phyloP scores from a whole-genome alignment of 805 yeast species.

The Starmerella lactis-condensi region DNA sequence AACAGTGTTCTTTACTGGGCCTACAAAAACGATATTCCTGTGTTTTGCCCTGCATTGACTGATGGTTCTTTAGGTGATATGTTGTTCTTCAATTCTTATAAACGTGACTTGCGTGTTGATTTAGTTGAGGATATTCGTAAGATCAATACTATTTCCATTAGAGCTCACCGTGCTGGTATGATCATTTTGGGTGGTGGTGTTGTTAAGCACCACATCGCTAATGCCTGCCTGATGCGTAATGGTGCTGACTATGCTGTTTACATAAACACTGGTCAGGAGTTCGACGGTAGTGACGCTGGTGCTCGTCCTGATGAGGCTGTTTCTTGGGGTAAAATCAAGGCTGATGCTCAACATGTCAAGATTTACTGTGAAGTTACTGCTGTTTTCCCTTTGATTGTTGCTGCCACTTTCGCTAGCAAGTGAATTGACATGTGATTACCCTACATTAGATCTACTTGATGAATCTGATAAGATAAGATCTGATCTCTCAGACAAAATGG shows the following conservation, averaged over 20 bases:
- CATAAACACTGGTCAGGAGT: constrained; percentile 96
- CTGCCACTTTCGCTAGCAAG: constrained; percentile 68
- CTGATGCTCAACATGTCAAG: constrained; percentile 80
- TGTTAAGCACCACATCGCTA: constrained; percentile 90
- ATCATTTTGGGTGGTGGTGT: constrained; percentile 90
- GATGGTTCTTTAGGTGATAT: constrained; percentile 98
- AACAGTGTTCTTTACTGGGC: constrained; percentile 93
- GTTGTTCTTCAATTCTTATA: constrained; percentile 96
- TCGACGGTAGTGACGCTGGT: constrained; percentile 97
- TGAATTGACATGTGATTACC: too few relatives aligned
- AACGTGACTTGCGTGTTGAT: constrained; percentile 72
- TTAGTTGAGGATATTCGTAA: constrained; percentile 84
- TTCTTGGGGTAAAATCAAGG: constrained; percentile 96
- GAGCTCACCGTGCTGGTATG: constrained; percentile 89
- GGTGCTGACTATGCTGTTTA: constrained; percentile 97
- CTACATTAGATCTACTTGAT: too few relatives aligned
- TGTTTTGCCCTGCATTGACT: constrained; percentile 92
- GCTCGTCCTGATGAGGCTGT: constrained; percentile 98
- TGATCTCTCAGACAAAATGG: too few relatives aligned
- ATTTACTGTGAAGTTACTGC: constrained; percentile 89
- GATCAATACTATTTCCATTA: constrained; percentile 88
- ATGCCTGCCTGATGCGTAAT: constrained; percentile 96
- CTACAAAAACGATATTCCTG: constrained; percentile 86
- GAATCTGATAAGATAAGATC: too few relatives aligned
- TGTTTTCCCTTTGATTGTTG: constrained; percentile 90